A percentile compares a stretch with the other conserved stretches of the same genome.
These are phyloP conservation scores for Xanthoparmelia taractica DNA, from an alignment of 495 filamentous ascomycete genomes.

Conservation along the genomic window DNA sequence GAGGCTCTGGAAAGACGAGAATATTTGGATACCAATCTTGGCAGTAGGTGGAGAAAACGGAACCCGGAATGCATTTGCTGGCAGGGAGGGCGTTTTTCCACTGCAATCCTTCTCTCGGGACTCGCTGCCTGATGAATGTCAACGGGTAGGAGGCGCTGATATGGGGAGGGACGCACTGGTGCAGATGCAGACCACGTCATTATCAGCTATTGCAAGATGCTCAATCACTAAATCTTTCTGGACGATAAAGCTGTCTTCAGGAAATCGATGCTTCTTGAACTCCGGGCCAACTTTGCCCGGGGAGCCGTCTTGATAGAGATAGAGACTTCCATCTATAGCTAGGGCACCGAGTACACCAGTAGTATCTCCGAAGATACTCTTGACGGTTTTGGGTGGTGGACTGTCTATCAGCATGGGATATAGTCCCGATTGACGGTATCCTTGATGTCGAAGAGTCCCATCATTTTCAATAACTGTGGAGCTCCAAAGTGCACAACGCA, in stretches of 20 bases:
- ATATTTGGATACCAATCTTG: constrained; percentile 10
- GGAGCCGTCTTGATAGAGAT: neutral
- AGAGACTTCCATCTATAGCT: constrained; percentile 13
- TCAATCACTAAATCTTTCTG: constrained; percentile 10
- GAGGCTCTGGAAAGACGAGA: constrained; percentile 14
- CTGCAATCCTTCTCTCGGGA: neutral
- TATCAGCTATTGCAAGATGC: constrained; percentile 22
- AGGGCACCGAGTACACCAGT: constrained; percentile 24
- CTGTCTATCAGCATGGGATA: constrained; percentile 8
- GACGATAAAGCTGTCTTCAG: constrained; percentile 9
- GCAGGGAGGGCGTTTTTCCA: neutral
- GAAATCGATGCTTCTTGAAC: constrained; percentile 11
- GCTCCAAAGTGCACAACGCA: constrained; percentile 22
- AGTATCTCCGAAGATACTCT: constrained; percentile 22
- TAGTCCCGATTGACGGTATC: constrained; percentile 10
- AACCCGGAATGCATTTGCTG: neutral
- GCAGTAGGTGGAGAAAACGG: constrained; percentile 9
- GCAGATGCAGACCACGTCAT: constrained; percentile 21
- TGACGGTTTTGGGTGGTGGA: constrained; percentile 11
- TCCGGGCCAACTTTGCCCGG: neutral
- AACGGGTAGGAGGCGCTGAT: neutral
- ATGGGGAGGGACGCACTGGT: constrained; percentile 5
- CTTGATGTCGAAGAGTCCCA: constrained; percentile 13
- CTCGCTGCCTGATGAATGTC: neutral
- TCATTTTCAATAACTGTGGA: constrained; percentile 17